Evolutionary conservation across 768 basidiomycete species (phyloP), one percentile per base, ranked within the genome.

Genomic region (Lentinula boryana): DNA sequence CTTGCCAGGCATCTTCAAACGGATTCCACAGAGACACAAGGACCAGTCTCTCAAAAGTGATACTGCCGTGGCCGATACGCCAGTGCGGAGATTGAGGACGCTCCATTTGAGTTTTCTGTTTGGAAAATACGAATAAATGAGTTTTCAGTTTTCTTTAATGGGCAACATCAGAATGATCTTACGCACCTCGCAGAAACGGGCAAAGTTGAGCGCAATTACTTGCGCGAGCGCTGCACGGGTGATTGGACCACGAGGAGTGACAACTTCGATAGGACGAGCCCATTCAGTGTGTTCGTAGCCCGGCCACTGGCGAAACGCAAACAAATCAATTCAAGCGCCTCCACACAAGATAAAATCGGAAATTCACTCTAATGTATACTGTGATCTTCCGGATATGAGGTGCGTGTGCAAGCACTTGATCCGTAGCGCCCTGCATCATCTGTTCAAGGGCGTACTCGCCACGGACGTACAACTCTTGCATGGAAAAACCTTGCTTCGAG

Each of bases 1-100:
- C 81, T 67, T 82, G 76, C 82, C 80, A 83, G 3, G 72, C 66
- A 60, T 80, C 74, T 15, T 77, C 77, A 43, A 70, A 72, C 36
- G 71, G 68, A 58, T 83, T 80, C 67, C 72, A 71, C 2, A 82
- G 62, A 0, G 74, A 72, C 2, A 80, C 66, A 9, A 83, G 74
- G 31, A 78, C 67, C 35, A 83, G 66, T 51, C 78, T 73, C 23
- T 80, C 75, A 63, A 76, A 76, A 1, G 71, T 66, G 23, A 82
- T 76, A 1, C 71, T 74, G 2, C 63, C 65, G 35, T 66, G 61
- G 4, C 72, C 72, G 12, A 80, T 58, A 9, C 70, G 68, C 75
- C 76, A 81, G 32, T 70, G 67, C 0, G 64, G 51, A 7, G 65
- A 43, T 16, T 68, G 65, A 12, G 72, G 67, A 0, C 68, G 51